phyloP scores from a whole-genome alignment of 179 eudicot genomes.

The Actinidia polygama region DNA sequence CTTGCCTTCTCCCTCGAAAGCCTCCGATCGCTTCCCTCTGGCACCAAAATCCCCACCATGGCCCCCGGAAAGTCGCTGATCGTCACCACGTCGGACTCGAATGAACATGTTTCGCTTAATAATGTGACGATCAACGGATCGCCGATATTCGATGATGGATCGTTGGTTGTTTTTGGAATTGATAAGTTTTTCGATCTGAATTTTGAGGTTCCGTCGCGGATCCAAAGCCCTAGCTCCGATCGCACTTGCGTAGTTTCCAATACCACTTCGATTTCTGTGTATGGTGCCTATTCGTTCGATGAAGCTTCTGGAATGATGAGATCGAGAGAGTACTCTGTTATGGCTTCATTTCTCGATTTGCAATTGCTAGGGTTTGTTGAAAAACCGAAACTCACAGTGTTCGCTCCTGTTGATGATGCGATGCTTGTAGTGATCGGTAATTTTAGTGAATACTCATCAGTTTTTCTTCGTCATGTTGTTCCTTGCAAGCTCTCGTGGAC shows the following conservation, averaged over 20 bases:
- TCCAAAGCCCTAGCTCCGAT: constrained; percentile 17
- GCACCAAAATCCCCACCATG: constrained; percentile 50
- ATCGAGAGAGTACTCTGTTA: constrained; percentile 49
- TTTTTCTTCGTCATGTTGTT: constrained; percentile 58
- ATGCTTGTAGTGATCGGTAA: constrained; percentile 35
- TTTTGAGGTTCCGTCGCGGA: constrained; percentile 21
- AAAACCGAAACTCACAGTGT: constrained; percentile 37
- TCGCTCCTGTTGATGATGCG: constrained; percentile 57
- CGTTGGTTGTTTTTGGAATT: constrained; percentile 37
- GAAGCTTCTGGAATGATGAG: constrained; percentile 48
- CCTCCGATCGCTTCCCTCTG: constrained; percentile 62
- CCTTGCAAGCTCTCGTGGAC: constrained; percentile 30
- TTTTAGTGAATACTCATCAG: constrained; percentile 36
- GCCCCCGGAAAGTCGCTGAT: constrained; percentile 38
- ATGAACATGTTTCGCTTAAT: constrained; percentile 45
- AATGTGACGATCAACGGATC: constrained; percentile 34
- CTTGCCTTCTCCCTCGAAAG: constrained; percentile 45
- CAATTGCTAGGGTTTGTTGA: constrained; percentile 39
- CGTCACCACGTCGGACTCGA: constrained; percentile 38
- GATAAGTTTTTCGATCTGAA: constrained; percentile 50
- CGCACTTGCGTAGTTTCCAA: background rate
- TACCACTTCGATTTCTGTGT: background rate
- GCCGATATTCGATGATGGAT: constrained; percentile 61
- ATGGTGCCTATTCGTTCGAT: constrained; percentile 9
- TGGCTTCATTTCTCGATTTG: constrained; percentile 67